Evolutionary conservation across 352 stramenopile species (phyloP), one percentile per base, ranked within the genome.

Genomic region (Pythium phragmiticola): DNA sequence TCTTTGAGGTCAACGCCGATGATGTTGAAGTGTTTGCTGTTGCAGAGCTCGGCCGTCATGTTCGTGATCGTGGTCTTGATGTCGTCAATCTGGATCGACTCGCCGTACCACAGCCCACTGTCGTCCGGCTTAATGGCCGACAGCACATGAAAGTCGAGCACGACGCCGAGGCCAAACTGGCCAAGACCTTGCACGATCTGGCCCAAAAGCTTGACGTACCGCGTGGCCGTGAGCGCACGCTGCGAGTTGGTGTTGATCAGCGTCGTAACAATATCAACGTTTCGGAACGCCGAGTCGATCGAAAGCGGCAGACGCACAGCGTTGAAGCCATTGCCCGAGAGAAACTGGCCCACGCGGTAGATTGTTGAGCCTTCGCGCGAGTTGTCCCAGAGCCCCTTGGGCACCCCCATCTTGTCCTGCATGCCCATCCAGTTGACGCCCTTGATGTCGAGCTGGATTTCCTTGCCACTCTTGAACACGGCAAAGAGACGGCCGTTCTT

Each of bases 201-300:
- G 19, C 76, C 77, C 3, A 95, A 57, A 43, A 93, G 56, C 28
- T 82, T 80, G 48, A 85, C 78, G 75, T 95, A 95, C 23, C 76
- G 77, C 21, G 76, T 86, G 12, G 80, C 70, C 9, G 54, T 74
- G 43, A 95, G 70, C 51, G 82, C 86, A 39, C 86, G 86, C 62
- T 95, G 85, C 56, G 84, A 92, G 72, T 93, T 93, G 36, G 84
- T 89, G 73, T 95, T 95, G 68, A 93, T 86, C 30, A 89, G 69
- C 60, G 81, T 78, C 34, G 56, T 60, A 60, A 79, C 68, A 50
- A 90, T 77, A 2, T 80, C 69, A 23, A 76, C 77, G 71, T 95
- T 93, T 12, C 78, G 78, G 70, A 87, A 64, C 28, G 84, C 80
- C 36, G 78, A 73, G 69, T 92, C 84, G 42, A 95, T 77, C 11